Conservation (phyloP, 2,329 filamentous ascomycete species). For the Cladophialophora chaetospira region DNA sequence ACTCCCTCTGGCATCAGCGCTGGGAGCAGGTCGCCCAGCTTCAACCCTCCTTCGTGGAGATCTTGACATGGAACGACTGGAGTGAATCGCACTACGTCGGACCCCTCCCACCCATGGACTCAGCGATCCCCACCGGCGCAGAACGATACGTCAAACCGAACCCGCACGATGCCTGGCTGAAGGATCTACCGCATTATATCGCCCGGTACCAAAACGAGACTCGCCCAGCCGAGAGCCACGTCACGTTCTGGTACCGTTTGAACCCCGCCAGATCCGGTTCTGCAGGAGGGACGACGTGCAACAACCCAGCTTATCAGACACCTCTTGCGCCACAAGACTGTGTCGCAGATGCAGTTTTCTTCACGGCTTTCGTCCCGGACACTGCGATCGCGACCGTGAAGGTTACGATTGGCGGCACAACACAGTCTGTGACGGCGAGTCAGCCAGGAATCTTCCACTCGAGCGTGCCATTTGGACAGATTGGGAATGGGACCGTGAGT, state of each 20-base stretch:
- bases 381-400: conserved; percentile 2
- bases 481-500: conserved; percentile 2
- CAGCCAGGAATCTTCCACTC: conserved; percentile 8
- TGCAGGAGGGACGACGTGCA: conserved; percentile 5
- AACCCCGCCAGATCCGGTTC: conserved; percentile 1
- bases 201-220: conserved; percentile 3
- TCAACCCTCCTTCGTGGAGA: conserved; percentile 5
- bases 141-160: not conserved
- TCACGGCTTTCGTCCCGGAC: conserved; percentile 9
- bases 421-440: not conserved
- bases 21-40: conserved; percentile 5
- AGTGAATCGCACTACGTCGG: conserved; percentile 11
- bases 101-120: conserved; percentile 3
- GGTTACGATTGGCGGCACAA: conserved; percentile 6
- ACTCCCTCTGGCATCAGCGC: conserved; percentile 5
- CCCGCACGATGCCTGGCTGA: conserved; percentile 9
- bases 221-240: conserved; percentile 3
- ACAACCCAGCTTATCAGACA: conserved; percentile 2
- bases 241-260: conserved; percentile 13
- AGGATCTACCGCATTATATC: conserved; percentile 12
- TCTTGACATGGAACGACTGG: conserved; percentile 9
- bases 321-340: not conserved
- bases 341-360: conserved; percentile 2
- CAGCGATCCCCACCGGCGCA: conserved; percentile 4
- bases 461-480: conserved; percentile 5